phyloP scores from a whole-genome alignment of 148 eudicot species.

The Arbutus unedo region DNA sequence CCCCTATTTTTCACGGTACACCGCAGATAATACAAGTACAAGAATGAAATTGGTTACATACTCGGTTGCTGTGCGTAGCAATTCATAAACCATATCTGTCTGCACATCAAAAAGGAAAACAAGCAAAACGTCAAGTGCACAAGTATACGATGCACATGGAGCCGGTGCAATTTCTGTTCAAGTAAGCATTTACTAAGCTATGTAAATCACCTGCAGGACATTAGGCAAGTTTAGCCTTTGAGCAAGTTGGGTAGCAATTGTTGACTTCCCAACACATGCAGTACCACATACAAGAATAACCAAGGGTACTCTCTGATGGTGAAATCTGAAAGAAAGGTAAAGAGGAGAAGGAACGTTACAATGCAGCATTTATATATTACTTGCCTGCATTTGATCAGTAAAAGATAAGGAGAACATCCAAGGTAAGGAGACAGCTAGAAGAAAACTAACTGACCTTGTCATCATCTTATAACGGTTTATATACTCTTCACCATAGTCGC shows the following conservation, averaged over 20 bases:
- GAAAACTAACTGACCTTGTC: slow-evolving; percentile 68
- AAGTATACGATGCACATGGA: neutral
- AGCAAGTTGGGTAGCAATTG: slow-evolving; percentile 98
- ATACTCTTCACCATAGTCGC: slow-evolving; percentile 93
- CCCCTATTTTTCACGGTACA: neutral
- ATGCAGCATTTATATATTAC: neutral
- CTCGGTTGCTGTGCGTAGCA: slow-evolving; percentile 98
- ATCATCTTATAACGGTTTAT: slow-evolving; percentile 96
- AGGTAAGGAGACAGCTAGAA: slow-evolving; percentile 1
- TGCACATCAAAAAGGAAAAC: slow-evolving; percentile 37
- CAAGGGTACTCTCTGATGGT: slow-evolving; percentile 93
- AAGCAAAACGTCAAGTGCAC: slow-evolving; percentile 19
- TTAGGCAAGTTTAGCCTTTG: slow-evolving; percentile 96
- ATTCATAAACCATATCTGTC: slow-evolving; percentile 99
- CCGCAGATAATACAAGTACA: neutral
- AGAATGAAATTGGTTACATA: slow-evolving; percentile 34
- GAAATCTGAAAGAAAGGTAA: slow-evolving; percentile 60
- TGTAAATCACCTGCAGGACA: slow-evolving; percentile 70
- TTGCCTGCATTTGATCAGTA: neutral
- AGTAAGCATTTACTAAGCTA: neutral
- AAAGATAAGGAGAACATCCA: neutral
- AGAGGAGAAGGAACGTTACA: slow-evolving; percentile 15
- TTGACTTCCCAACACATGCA: slow-evolving; percentile 95
- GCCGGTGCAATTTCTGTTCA: neutral
- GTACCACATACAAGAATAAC: slow-evolving; percentile 99